Evolutionary conservation across 257 asterid species (phyloP).

Genomic region (Thymus mandschuricus): DNA sequence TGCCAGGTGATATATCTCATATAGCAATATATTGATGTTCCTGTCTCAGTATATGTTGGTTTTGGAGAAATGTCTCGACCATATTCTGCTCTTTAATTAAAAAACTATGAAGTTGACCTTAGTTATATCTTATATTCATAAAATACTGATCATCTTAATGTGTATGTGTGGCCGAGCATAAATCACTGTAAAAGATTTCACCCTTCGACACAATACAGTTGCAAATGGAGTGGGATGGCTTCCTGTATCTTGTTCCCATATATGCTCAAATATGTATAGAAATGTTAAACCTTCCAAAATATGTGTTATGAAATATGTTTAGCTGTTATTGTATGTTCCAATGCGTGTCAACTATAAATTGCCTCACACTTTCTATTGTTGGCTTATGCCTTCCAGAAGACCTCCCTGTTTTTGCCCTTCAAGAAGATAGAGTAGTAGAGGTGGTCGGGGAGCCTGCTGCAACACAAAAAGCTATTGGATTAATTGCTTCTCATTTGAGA

Average conservation of each 20-base stretch:
- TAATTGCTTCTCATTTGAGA: constrained; percentile 82
- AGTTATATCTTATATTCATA: constrained; percentile 2
- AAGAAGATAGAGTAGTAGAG: constrained; percentile 93
- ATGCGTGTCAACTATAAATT: constrained; percentile 20
- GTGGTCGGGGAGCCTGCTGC: constrained; percentile 86
- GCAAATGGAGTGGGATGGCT: constrained; percentile 1
- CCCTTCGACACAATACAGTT: background rate
- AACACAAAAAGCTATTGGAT: constrained; percentile 76
- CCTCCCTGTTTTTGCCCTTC: constrained; percentile 77
- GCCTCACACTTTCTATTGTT: constrained; percentile 25
- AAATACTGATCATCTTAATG: background rate
- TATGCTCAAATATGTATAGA: background rate
- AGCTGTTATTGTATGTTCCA: background rate
- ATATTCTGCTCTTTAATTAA: background rate
- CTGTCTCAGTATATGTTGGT: too few relatives aligned
- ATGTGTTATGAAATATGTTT: constrained; percentile 1
- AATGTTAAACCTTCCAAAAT: background rate
- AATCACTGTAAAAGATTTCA: background rate
- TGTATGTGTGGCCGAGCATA: constrained; percentile 1
- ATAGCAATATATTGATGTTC: too few relatives aligned
- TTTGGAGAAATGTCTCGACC: background rate
- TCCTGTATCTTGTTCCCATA: background rate
- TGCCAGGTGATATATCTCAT: too few relatives aligned
- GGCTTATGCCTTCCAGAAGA: constrained; percentile 63
- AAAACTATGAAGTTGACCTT: background rate